Evolutionary conservation across 225 moss, liverwort and hornwort genomes (phyloP).

Genomic region (Neckera pumila): DNA sequence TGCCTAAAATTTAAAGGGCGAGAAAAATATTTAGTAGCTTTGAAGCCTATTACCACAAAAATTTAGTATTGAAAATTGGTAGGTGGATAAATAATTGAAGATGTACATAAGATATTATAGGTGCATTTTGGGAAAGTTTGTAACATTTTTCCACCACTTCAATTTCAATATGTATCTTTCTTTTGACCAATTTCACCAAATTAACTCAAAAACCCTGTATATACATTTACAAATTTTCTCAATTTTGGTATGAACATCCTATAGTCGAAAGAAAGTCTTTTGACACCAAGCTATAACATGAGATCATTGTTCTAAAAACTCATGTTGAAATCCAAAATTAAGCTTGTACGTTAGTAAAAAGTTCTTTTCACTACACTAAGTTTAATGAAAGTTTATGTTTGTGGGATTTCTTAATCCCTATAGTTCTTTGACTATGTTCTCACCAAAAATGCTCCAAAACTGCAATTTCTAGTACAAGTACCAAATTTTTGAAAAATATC

Average conservation of each 20-base stretch:
- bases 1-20: neutral
- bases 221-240: neutral
- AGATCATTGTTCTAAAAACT: neutral
- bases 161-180: neutral
- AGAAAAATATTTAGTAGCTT: neutral
- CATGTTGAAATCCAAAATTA: neutral
- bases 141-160: neutral
- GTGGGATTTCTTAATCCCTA: too few relatives aligned
- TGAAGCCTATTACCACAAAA: neutral
- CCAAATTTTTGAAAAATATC: too few relatives aligned
- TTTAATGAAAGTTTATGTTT: neutral
- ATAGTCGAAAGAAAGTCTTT: neutral
- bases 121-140: neutral
- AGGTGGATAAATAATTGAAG: neutral
- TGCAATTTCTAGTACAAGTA: too few relatives aligned
- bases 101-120: neutral
- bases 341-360: neutral
- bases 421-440: too few relatives aligned
- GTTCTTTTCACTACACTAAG: neutral
- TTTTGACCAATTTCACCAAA: neutral
- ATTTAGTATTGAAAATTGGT: neutral
- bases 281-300: neutral
- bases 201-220: neutral
- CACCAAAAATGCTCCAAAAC: too few relatives aligned
- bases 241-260: accelerated